Conservation (phyloP, 306 rosid species). For the Rosa multiflora region DNA sequence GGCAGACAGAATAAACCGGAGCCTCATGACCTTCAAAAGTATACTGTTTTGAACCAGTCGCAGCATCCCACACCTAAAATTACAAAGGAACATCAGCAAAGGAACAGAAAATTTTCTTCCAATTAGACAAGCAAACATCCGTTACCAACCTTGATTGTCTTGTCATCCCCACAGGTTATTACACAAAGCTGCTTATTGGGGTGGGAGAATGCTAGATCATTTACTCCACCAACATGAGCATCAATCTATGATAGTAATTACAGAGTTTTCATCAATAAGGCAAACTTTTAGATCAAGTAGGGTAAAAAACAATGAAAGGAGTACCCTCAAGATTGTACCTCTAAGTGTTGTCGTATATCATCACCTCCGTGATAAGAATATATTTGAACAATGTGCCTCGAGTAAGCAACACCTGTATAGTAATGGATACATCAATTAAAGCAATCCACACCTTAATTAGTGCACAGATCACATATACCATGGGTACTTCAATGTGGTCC, state of each 20-base stretch:
- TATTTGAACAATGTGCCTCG: conserved; percentile 96
- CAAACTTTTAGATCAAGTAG: conserved; percentile 16
- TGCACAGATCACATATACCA: conserved; percentile 14
- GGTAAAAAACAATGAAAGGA: conserved; percentile 5
- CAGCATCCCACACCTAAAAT: conserved; percentile 91
- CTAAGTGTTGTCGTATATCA: conserved; percentile 74
- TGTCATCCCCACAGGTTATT: conserved; percentile 95
- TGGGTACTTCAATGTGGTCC: conserved; percentile 17
- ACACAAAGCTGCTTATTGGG: conserved; percentile 97
- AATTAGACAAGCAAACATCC: conserved; percentile 23
- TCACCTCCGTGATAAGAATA: conserved; percentile 75
- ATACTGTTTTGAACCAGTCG: conserved; percentile 66
- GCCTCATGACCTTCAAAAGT: conserved; percentile 95
- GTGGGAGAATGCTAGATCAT: conserved; percentile 93
- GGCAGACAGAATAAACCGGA: conserved; percentile 89
- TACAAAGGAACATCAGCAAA: conserved; percentile 32
- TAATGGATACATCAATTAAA: conserved; percentile 12
- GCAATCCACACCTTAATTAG: conserved; percentile 13
- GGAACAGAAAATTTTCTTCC: conserved; percentile 12
- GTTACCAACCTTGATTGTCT: conserved; percentile 78
- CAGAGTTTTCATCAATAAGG: conserved; percentile 12
- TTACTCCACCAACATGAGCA: conserved; percentile 98
- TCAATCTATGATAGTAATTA: conserved; percentile 62
- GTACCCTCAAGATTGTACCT: conserved; percentile 45
- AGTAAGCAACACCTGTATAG: conserved; percentile 83